Evolutionary conservation across 1,139 yeast genomes (phyloP).

Genomic region (Yamadazyma siamensis): DNA sequence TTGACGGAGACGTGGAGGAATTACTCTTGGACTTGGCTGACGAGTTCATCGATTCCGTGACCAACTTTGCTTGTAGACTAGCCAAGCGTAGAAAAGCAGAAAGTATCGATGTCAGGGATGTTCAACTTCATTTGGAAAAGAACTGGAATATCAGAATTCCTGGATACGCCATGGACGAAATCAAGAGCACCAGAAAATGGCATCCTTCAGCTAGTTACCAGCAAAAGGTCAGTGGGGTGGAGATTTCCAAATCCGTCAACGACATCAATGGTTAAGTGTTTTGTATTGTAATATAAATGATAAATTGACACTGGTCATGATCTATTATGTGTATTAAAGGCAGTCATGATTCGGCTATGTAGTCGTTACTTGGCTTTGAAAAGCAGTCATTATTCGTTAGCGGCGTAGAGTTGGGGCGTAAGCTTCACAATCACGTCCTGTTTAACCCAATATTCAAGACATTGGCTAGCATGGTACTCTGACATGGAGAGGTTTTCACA

Average conservation of each 20-base stretch:
- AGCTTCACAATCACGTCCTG: slow-evolving; percentile 42
- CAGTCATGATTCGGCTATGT: too few relatives aligned
- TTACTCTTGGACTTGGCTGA: slow-evolving; percentile 88
- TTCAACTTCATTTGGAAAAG: slow-evolving; percentile 87
- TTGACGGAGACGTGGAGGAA: slow-evolving; percentile 96
- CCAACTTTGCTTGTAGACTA: slow-evolving; percentile 87
- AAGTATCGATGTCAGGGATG: slow-evolving; percentile 79
- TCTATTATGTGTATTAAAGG: too few relatives aligned
- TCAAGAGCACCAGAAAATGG: slow-evolving; percentile 78
- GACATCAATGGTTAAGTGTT: slow-evolving; percentile 11
- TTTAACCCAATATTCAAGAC: slow-evolving; percentile 56
- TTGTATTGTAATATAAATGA: slow-evolving; percentile 1
- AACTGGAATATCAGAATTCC: slow-evolving; percentile 96
- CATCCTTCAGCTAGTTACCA: slow-evolving; percentile 69
- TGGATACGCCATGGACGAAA: slow-evolving; percentile 89
- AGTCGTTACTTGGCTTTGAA: too few relatives aligned
- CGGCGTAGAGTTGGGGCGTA: slow-evolving; percentile 16
- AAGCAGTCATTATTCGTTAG: too few relatives aligned
- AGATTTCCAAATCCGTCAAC: slow-evolving; percentile 24
- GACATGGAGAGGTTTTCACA: slow-evolving; percentile 31
- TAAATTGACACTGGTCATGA: too few relatives aligned
- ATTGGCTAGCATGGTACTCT: slow-evolving; percentile 32
- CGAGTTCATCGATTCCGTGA: slow-evolving; percentile 87
- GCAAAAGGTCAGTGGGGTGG: slow-evolving; percentile 51
- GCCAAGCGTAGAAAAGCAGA: slow-evolving; percentile 96